These are phyloP conservation scores for Porpolomopsis calyptriformis DNA, from an alignment of 768 basidiomycete species.

Conservation along the genomic window DNA sequence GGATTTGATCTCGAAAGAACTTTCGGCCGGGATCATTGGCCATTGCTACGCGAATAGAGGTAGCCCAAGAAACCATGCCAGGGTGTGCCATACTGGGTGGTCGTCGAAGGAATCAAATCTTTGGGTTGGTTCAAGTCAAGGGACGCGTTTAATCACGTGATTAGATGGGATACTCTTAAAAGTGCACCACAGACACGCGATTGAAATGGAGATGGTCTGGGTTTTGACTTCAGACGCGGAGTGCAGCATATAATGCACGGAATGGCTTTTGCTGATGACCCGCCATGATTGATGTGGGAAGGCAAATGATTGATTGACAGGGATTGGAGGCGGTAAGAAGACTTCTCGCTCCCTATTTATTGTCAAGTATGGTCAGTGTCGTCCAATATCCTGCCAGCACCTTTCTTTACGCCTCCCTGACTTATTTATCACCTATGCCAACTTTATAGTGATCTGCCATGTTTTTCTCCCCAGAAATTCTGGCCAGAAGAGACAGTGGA, in stretches of 20 bases:
- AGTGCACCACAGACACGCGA: too few species aligned
- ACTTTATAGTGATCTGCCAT: too few species aligned
- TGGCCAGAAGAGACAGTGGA: conserved; percentile 75
- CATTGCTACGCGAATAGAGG: conserved; percentile 57
- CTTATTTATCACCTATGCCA: too few species aligned
- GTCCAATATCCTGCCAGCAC: not conserved
- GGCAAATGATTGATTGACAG: not conserved
- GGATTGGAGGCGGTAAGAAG: not conserved
- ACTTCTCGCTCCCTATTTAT: not conserved
- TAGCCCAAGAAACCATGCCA: conserved; percentile 62
- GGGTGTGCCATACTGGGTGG: conserved; percentile 27
- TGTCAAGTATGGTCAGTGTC: too few species aligned
- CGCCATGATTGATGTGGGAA: too few species aligned
- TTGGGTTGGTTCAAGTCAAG: not conserved
- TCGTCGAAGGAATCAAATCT: not conserved
- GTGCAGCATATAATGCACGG: too few species aligned
- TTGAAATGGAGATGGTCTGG: too few species aligned
- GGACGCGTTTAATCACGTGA: conserved; percentile 4
- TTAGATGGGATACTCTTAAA: too few species aligned
- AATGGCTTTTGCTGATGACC: too few species aligned
- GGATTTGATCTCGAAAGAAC: conserved; percentile 62
- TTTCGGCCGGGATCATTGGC: conserved; percentile 61
- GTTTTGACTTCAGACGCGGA: too few species aligned
- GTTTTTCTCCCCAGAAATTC: conserved; percentile 81
- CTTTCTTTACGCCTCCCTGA: too few species aligned